Conservation (phyloP, 495 filamentous ascomycete genomes). For the Trichoderma virens region DNA sequence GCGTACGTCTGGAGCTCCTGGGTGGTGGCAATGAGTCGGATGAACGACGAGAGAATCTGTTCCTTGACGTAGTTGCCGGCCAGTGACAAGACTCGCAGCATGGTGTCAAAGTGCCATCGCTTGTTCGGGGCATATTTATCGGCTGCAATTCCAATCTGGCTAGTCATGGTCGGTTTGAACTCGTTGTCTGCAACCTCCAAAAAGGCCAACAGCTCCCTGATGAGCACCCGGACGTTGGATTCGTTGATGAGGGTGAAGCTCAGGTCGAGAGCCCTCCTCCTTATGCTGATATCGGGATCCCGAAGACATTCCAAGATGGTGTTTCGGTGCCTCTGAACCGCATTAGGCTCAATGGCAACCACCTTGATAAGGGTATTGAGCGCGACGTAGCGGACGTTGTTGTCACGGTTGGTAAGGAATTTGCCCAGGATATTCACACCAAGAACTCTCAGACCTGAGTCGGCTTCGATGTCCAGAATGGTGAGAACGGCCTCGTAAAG, state of each 20-base stretch:
- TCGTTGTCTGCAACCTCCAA: constrained; percentile 95
- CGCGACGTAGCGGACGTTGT: constrained; percentile 98
- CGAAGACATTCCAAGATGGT: constrained; percentile 94
- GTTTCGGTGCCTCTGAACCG: constrained; percentile 92
- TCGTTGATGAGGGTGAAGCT: constrained; percentile 98
- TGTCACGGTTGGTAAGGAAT: constrained; percentile 94
- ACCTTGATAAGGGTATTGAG: constrained; percentile 97
- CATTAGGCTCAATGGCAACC: constrained; percentile 94
- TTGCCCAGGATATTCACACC: constrained; percentile 98
- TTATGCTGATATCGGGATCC: constrained; percentile 98
- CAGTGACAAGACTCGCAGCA: constrained; percentile 87
- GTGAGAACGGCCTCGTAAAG: constrained; percentile 96
- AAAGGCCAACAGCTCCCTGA: constrained; percentile 88
- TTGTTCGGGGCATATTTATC: constrained; percentile 94
- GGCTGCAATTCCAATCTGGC: constrained; percentile 92
- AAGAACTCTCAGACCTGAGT: constrained; percentile 84
- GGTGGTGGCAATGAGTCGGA: constrained; percentile 89
- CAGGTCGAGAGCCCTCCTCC: constrained; percentile 86
- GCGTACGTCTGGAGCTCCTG: constrained; percentile 94
- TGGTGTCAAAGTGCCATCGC: constrained; percentile 96
- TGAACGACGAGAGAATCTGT: constrained; percentile 92
- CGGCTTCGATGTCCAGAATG: constrained; percentile 95
- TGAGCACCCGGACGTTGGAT: constrained; percentile 84
- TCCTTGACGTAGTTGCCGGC: constrained; percentile 97
- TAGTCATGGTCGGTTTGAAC: constrained; percentile 96